Percentiles rank a stretch among this genome's conserved stretches.
Evolutionary conservation across 2,329 filamentous ascomycete genomes (phyloP).

Genomic region (Fusarium sp.): DNA sequence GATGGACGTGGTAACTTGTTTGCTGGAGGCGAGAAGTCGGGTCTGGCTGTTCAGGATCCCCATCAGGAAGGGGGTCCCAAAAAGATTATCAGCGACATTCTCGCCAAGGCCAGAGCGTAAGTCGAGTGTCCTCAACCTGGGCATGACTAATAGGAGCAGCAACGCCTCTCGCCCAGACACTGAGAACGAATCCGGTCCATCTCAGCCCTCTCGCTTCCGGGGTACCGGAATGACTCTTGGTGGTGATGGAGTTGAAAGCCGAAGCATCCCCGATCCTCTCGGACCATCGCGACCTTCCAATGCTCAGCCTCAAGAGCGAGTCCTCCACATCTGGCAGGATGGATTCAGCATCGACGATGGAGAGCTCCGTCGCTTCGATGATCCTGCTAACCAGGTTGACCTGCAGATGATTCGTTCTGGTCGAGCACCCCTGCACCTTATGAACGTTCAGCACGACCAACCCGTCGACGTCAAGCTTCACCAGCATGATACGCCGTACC

Average conservation of each 20-base stretch:
- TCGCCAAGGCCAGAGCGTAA: constrained; percentile 73
- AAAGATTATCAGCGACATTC: constrained; percentile 71
- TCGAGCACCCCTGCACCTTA: constrained; percentile 80
- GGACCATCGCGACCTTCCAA: constrained; percentile 46
- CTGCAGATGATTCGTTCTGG: constrained; percentile 82
- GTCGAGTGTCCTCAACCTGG: constrained; percentile 21
- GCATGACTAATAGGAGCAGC: constrained; percentile 52
- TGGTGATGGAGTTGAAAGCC: constrained; percentile 79
- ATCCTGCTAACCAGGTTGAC: constrained; percentile 78
- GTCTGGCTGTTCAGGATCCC: constrained; percentile 75
- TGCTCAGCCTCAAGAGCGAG: constrained; percentile 70
- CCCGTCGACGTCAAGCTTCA: constrained; percentile 84
- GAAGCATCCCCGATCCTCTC: constrained; percentile 72
- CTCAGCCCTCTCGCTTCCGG: constrained; percentile 69
- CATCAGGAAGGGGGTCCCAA: constrained; percentile 61
- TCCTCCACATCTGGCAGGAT: constrained; percentile 84
- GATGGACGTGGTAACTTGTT: constrained; percentile 77
- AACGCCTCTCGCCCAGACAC: constrained; percentile 70
- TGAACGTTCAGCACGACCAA: constrained; percentile 81
- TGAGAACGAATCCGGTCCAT: constrained; percentile 62
- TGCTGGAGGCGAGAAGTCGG: constrained; percentile 87
- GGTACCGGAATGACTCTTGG: constrained; percentile 82
- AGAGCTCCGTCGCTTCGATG: constrained; percentile 80
- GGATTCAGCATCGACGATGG: constrained; percentile 90
- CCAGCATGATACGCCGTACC: constrained; percentile 79